These are phyloP conservation scores for Paracorniculantispora psalliotae DNA, from an alignment of 2,329 filamentous ascomycete species.

Conservation along the genomic window DNA sequence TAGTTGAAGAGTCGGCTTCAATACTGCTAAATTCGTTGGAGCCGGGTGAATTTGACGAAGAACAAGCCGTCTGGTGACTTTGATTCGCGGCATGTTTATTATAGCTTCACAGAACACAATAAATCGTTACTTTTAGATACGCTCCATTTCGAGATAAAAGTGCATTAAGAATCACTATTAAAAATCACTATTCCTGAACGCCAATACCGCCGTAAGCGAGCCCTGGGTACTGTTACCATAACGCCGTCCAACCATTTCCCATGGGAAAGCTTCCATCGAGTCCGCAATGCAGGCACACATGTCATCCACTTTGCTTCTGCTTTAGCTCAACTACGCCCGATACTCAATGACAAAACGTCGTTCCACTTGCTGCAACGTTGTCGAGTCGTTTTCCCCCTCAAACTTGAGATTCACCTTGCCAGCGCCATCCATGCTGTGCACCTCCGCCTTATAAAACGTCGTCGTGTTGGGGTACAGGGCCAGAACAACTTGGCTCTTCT, in stretches of 20 bases:
- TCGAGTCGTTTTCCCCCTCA: slow-evolving; percentile 71
- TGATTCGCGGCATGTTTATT: too few relatives aligned
- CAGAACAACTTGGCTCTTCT: slow-evolving; percentile 66
- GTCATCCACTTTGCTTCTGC: too few relatives aligned
- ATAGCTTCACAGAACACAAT: too few relatives aligned
- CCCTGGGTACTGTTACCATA: not conserved
- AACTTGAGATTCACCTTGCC: slow-evolving; percentile 64
- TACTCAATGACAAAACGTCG: slow-evolving; percentile 74
- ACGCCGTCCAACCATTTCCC: not conserved
- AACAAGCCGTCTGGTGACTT: too few relatives aligned
- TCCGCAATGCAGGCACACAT: not conserved
- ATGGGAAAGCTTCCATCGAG: not conserved
- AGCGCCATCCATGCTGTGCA: slow-evolving; percentile 61
- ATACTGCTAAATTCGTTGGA: too few relatives aligned
- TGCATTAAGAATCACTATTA: too few relatives aligned
- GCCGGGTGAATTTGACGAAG: too few relatives aligned
- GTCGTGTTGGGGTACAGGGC: slow-evolving; percentile 80
- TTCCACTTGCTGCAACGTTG: slow-evolving; percentile 70
- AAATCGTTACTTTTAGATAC: too few relatives aligned
- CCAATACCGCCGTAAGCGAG: not conserved
- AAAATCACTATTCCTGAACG: not conserved
- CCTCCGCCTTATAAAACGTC: slow-evolving; percentile 79
- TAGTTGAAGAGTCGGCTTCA: too few relatives aligned
- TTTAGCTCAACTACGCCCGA: slow-evolving; percentile 29
- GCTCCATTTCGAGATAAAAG: not conserved